Base-by-base conservation (phyloP, 2,329 filamentous ascomycete species). In the Beauveria sp. region DNA sequence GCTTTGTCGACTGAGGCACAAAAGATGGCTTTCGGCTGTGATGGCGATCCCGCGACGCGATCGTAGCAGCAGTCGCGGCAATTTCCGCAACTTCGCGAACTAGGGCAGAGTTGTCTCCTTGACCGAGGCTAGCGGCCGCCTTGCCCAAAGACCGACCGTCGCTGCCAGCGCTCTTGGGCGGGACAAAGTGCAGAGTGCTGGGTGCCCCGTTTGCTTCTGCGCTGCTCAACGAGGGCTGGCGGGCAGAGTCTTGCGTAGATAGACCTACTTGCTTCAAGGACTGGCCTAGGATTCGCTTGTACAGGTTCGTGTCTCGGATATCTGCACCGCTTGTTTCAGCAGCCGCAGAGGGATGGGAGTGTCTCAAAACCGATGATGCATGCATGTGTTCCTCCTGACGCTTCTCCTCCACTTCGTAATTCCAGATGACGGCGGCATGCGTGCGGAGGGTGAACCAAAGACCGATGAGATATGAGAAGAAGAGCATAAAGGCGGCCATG, bases 361-460 rank as follows among this genome's bases (percentile, higher is more conserved):
- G 10, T 30, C 73, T 69, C 53, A 73, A 59, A 12, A 67, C 65
- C 1, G 58, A 51, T 70, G 72, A 34, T 12, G 71, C 65, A 24
- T 74, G 73, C 61, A 75, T 66, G 18, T 75, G 72, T 18, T 86
- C 83, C 14, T 86, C 83, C 46, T 84, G 79, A 68, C 85, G 87
- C 75, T 91, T 93, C 74, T 93, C 89, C 45, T 93, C 89, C 3
- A 81, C 72, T 64, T 97, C 93, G 9, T 84, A 88, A 69, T 92
- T 95, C 95, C 95, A 99, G 66, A 99, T 99, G 51, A 97, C 89
- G 5, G 96, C 93, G 4, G 95, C 95, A 71, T 99, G 95, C 0
- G 95, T 99, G 65, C 95, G 85, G 22, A 99, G 82, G 1, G 95
- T 99, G 74, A 99, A 99, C 81, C 95, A 91, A 16, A 99, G 80